Conservation (phyloP, 2,329 filamentous ascomycete species). For the Septoria linicola region DNA sequence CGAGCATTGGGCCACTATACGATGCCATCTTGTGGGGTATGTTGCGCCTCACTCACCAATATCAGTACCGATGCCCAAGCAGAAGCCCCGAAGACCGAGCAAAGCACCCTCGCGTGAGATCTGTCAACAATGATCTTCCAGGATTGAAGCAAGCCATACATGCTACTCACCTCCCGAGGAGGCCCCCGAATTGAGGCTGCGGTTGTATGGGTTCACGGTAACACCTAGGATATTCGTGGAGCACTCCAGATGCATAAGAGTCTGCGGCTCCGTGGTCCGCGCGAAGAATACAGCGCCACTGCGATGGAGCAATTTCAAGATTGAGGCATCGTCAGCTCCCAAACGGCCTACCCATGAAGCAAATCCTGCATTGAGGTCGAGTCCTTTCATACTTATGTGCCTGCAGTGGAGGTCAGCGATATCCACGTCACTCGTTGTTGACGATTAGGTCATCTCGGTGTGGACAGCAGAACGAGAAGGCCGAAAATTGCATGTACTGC, state of each 20-base stretch:
- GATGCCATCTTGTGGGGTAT: too few species aligned
- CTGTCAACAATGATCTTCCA: too few species aligned
- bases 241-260: slow-evolving; percentile 56
- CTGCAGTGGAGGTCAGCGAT: too few species aligned
- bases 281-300: slow-evolving; percentile 55
- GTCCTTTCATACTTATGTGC: slow-evolving; percentile 52
- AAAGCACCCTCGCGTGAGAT: slow-evolving; percentile 59
- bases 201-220: slow-evolving; percentile 57
- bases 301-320: slow-evolving; percentile 48
- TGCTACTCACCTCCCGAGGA: slow-evolving; percentile 59
- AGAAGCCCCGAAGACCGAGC: slow-evolving; percentile 52
- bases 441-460: too few species aligned
- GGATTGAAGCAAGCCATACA: too few species aligned
- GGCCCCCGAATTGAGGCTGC: slow-evolving; percentile 52
- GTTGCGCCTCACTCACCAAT: too few species aligned
- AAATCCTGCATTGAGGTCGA: slow-evolving; percentile 52
- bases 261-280: slow-evolving; percentile 56
- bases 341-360: slow-evolving; percentile 50
- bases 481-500: too few species aligned
- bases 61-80: slow-evolving; percentile 53
- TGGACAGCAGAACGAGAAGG: too few species aligned
- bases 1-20: too few species aligned
- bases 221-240: slow-evolving; percentile 52
- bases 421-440: too few species aligned
- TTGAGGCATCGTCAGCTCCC: slow-evolving; percentile 47